Evolutionary conservation across 139 green algal species (phyloP).

Genomic region (Asterochloris sp.): DNA sequence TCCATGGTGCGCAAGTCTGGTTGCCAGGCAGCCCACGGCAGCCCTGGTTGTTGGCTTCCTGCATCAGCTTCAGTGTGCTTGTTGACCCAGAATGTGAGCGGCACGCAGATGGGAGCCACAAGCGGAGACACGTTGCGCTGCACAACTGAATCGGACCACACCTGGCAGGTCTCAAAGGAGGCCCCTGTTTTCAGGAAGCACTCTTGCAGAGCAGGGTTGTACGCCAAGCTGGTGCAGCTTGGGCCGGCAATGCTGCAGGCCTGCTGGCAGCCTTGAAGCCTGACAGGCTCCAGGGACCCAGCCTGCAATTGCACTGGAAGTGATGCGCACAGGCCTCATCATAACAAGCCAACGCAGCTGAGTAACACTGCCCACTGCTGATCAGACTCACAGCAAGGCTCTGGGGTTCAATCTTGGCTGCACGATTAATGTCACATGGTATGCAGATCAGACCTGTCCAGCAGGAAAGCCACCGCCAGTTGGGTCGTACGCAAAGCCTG

Average conservation of each 20-base stretch:
- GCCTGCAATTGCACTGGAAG: constrained; percentile 7
- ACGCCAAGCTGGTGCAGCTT: constrained; percentile 31
- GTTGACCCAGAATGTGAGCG: background rate
- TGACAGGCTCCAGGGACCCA: constrained; percentile 36
- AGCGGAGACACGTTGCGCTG: background rate
- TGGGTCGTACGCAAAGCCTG: constrained; percentile 48
- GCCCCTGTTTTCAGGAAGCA: constrained; percentile 48
- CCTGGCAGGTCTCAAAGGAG: constrained; percentile 7
- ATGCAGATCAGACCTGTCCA: background rate
- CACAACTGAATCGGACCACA: background rate
- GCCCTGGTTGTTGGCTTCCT: too few species aligned
- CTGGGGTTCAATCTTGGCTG: background rate
- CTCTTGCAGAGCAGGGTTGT: constrained; percentile 34
- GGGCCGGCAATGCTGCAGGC: constrained; percentile 27
- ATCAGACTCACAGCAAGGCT: background rate
- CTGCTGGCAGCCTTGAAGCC: constrained; percentile 24
- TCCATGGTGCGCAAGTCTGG: too few species aligned
- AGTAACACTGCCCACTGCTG: background rate
- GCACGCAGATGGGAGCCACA: background rate
- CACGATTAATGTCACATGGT: background rate
- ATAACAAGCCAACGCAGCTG: background rate
- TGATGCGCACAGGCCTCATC: background rate
- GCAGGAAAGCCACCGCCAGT: constrained; percentile 18
- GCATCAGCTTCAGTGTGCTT: too few species aligned
- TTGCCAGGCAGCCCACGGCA: too few species aligned